Conservation (phyloP, 176 grass and related monocot genomes). For the Echinochloa phyllopogon region DNA sequence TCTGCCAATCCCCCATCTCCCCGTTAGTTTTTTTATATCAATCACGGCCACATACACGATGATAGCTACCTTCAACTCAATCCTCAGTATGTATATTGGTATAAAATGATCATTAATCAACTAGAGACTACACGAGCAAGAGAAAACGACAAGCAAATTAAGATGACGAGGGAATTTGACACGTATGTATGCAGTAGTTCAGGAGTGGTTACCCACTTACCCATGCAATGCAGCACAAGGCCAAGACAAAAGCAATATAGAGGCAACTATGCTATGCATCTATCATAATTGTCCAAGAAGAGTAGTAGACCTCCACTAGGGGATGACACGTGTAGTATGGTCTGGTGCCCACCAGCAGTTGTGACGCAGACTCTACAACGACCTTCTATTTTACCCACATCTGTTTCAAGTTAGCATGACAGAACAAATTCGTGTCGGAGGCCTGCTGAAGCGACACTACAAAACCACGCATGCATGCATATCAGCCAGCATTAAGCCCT, state of each 20-base stretch:
- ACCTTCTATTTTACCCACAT: background rate
- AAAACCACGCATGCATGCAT: background rate
- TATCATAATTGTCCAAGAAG: no score
- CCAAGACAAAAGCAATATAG: background rate
- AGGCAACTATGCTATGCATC: no score
- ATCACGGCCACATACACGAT: background rate
- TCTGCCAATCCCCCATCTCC: background rate
- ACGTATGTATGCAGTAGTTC: background rate
- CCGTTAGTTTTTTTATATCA: background rate
- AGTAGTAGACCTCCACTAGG: background rate
- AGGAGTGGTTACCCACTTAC: background rate
- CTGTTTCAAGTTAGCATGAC: constrained; percentile 28
- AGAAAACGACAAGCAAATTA: background rate
- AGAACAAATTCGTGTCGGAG: constrained; percentile 16
- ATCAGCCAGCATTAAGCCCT: background rate
- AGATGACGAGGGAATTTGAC: background rate
- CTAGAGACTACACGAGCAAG: background rate
- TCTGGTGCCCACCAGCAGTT: background rate
- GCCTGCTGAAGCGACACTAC: background rate
- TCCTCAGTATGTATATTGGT: no score
- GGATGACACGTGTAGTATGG: background rate
- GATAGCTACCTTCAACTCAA: background rate
- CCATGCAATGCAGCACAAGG: background rate
- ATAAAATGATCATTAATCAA: background rate
- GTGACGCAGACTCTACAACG: constrained; percentile 26